Evolutionary conservation across 345 rosid species (phyloP), one percentile per base, ranked within the genome.

Genomic region (Bruguiera parviflora): DNA sequence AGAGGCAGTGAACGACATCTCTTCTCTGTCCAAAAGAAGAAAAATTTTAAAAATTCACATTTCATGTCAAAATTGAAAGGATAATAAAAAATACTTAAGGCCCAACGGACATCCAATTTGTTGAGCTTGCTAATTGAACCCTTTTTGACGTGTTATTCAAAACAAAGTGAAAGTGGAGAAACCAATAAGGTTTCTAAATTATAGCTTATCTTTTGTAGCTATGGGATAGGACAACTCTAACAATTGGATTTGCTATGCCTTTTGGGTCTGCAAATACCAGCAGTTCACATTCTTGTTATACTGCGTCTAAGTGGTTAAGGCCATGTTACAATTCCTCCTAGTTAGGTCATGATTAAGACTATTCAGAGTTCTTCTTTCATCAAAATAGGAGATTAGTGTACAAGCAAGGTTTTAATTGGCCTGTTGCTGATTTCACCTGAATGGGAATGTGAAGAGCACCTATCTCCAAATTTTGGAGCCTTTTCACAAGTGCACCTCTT

Each of bases 91-190:
- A 6, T 28, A 4, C 46, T 39, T 2, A 3, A 43, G 19, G 18
- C 49, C 49, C 5, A 43, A 8, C 13, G 49, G 49, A 43, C 5
- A 11, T 43, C 49, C 4, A 11, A 43, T 43, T 13, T 43, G 49
- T 13, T 43, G 19, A 43, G 49, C 49, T 43, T 13, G 49, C 18
- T 43, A 43, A 43, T 15, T 53, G 61, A 22, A 31, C 57, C 53
- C 8, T 33, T 24, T 6, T 53, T 39, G 4, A 57, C 58, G 53
- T 68, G 63, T 58, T 25, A 31, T 67, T 66, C 52, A 67, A 43
- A 43, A 13, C 46, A 39, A 10, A 39, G 55, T 55, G 5, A 7
- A 56, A 75, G 82, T 79, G 77, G 77, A 53, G 66, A 55, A 53
- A 61, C 76, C 78, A 74, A 59, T 31, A 61, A 28, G 33, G 49